Base-by-base conservation (phyloP, 768 basidiomycete species). In the Tubosaeta sp. region DNA sequence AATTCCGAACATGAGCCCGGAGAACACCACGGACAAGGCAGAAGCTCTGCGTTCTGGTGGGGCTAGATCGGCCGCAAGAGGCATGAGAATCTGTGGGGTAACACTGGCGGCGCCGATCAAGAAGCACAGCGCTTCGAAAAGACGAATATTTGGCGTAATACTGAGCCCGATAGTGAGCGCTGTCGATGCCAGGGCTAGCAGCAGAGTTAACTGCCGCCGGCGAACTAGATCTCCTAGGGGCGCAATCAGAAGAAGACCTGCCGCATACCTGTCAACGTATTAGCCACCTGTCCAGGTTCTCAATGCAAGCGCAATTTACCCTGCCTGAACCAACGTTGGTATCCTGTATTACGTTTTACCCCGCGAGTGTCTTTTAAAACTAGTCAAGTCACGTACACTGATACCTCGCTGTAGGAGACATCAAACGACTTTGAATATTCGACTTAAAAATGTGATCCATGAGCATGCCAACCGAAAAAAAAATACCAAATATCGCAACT, bases 191-290 rank as follows among this genome's bases (percentile, higher is more conserved):
- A 77, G 57, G 34, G 86, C 71, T 18, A 90, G 68, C 11, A 74
- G 52, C 19, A 94, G 73, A 27, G 87, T 75, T 0, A 95, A 73
- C 39, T 81, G 84, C 12, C 92, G 75, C 31, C 91, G 73, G 18
- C 86, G 84, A 25, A 91, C 77, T 19, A 94, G 77, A 64, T 95
- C 92, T 8, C 93, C 92, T 0, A 91, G 73, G 1, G 93, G 92
- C 1, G 87, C 80, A 48, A 94, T 80, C 36, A 93, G 67, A 3
- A 93, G 65, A 7, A 92, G 75, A 1, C 89, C 89, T 8, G 71
- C 71, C 2, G 84, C 86, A 64, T 90, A 92, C 38, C 87, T 85
- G 31, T 43, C 24, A 43, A 45, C 9, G 47, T 48, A 25, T 49
- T 48, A 22, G 54, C 22, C 14, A 42, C 10, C 16, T 36, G 9